Evolutionary conservation across 768 basidiomycete species (phyloP).

Genomic region (Mycena venus): DNA sequence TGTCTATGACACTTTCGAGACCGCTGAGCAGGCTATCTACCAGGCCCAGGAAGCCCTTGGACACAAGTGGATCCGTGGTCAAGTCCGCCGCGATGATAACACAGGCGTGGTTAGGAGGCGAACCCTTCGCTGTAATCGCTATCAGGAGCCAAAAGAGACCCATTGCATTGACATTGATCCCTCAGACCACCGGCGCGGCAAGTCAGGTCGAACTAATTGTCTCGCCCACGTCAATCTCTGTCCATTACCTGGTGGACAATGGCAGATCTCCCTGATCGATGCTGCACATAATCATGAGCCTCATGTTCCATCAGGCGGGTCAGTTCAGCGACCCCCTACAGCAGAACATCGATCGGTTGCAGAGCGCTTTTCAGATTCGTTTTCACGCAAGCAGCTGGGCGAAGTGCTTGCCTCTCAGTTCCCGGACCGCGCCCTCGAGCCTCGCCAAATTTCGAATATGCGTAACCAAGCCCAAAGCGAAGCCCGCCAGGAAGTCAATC

Average conservation of each 20-base stretch:
- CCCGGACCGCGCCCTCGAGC: constrained; percentile 38
- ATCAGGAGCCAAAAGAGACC: neutral
- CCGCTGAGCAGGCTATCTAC: neutral
- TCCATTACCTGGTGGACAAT: neutral
- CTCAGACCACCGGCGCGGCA: constrained; percentile 16
- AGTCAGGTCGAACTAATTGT: constrained; percentile 27
- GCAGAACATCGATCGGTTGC: constrained; percentile 31
- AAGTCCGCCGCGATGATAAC: neutral
- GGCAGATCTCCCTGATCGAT: constrained; percentile 27
- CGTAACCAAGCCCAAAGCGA: constrained; percentile 34
- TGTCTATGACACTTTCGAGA: neutral
- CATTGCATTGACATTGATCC: constrained; percentile 23
- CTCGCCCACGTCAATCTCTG: constrained; percentile 37
- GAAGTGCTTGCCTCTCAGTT: constrained; percentile 25
- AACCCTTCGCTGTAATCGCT: constrained; percentile 20
- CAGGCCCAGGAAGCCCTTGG: neutral
- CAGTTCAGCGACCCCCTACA: constrained; percentile 32
- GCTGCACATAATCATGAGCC: constrained; percentile 44
- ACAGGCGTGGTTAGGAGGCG: neutral
- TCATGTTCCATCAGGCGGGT: constrained; percentile 36
- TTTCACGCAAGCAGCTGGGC: constrained; percentile 10
- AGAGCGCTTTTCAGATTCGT: constrained; percentile 10
- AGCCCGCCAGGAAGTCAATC: constrained; percentile 32
- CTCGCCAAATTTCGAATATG: constrained; percentile 47
- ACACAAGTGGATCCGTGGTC: constrained; percentile 7